Percentiles rank a stretch among this genome's conserved stretches.
Evolutionary conservation across 345 rosid genomes (phyloP).

Genomic region (Brassica incana): DNA sequence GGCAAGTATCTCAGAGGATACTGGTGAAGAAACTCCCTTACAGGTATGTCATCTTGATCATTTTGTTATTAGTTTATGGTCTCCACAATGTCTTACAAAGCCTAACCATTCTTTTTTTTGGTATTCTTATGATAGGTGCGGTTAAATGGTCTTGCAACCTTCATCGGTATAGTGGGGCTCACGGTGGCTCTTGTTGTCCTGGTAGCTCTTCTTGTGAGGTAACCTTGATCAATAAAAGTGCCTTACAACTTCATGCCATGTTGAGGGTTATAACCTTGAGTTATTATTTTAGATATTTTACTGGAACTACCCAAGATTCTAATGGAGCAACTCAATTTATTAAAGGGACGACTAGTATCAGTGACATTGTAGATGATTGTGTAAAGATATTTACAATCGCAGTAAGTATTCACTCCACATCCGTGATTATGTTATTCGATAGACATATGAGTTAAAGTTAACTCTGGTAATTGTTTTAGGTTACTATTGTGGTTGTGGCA

Average conservation of each 20-base stretch:
- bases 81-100: slow-evolving; percentile 12
- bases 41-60: slow-evolving; percentile 63
- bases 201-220: slow-evolving; percentile 80
- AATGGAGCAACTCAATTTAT: slow-evolving; percentile 63
- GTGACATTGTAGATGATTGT: slow-evolving; percentile 66
- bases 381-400: slow-evolving; percentile 88
- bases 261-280: slow-evolving; percentile 19
- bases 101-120: slow-evolving; percentile 10
- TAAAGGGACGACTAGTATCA: slow-evolving; percentile 59
- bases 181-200: slow-evolving; percentile 81
- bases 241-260: slow-evolving; percentile 12
- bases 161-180: slow-evolving; percentile 92
- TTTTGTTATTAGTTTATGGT: neutral
- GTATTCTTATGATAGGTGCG: slow-evolving; percentile 62
- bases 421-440: slow-evolving; percentile 4
- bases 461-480: slow-evolving; percentile 50
- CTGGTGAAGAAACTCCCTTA: slow-evolving; percentile 99
- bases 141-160: slow-evolving; percentile 97
- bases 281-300: slow-evolving; percentile 60
- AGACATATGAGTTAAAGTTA: slow-evolving; percentile 39
- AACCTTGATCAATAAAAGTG: slow-evolving; percentile 13
- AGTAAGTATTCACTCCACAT: slow-evolving; percentile 52
- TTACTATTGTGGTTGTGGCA: slow-evolving; percentile 97
- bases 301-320: slow-evolving; percentile 65
- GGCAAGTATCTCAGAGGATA: slow-evolving; percentile 98